Percentiles rank a stretch among this genome's conserved stretches.
phyloP scores from a whole-genome alignment of 2,329 filamentous ascomycete genomes.

The Rutstroemia sp. region DNA sequence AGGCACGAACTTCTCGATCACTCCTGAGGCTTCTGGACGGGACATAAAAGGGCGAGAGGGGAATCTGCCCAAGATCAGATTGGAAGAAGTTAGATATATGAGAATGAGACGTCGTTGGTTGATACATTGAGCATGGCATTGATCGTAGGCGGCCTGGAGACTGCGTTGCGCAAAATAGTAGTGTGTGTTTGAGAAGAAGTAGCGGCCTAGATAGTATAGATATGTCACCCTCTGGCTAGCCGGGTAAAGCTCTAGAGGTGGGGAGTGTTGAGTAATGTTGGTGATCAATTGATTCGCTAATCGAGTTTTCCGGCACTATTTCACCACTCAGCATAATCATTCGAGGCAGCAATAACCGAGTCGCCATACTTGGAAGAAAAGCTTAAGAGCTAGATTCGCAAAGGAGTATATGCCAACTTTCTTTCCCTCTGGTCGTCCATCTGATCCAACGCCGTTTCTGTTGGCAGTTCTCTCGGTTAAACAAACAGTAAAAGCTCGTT shows the following conservation, averaged over 20 bases:
- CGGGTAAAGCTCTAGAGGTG: slow-evolving; percentile 73
- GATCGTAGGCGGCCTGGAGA: slow-evolving; percentile 71
- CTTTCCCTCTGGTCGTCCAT: slow-evolving; percentile 70
- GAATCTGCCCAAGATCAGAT: slow-evolving; percentile 78
- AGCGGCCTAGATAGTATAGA: slow-evolving; percentile 89
- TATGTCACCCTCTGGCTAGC: slow-evolving; percentile 85
- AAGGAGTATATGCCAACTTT: slow-evolving; percentile 85
- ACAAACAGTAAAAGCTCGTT: slow-evolving; percentile 86
- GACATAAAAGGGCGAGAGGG: slow-evolving; percentile 60
- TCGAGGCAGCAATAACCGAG: neutral
- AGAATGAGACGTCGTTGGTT: slow-evolving; percentile 74
- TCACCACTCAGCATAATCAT: slow-evolving; percentile 7
- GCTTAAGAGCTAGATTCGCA: slow-evolving; percentile 81
- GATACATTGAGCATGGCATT: slow-evolving; percentile 66
- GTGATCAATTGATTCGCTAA: slow-evolving; percentile 83
- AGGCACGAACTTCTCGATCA: slow-evolving; percentile 62
- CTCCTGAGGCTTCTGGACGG: slow-evolving; percentile 59
- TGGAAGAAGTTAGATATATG: slow-evolving; percentile 74
- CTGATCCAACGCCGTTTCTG: slow-evolving; percentile 41
- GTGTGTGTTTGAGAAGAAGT: slow-evolving; percentile 78
- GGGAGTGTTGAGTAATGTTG: slow-evolving; percentile 77
- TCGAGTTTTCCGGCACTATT: slow-evolving; percentile 68
- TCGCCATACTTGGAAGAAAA: slow-evolving; percentile 66
- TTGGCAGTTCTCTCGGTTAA: slow-evolving; percentile 70
- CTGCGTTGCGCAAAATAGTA: slow-evolving; percentile 70